Evolutionary conservation across 257 asterid genomes (phyloP), one percentile per base, ranked within the genome.

Genomic region (Forsythia suspensa): DNA sequence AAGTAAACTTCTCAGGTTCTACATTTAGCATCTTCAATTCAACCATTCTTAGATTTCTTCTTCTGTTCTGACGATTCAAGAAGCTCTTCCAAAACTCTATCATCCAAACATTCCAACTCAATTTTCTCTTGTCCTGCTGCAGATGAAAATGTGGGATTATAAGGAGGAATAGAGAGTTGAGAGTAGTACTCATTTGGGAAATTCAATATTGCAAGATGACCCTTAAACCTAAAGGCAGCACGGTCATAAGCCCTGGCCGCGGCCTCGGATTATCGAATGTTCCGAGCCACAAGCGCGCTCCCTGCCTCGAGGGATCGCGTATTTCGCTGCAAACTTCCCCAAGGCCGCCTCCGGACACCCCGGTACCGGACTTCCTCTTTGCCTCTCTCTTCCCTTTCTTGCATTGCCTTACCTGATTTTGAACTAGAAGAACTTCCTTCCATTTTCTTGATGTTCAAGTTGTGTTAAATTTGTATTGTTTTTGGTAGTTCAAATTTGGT

Each of bases 301-400:
- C 88, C 46, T 80, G 86, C 2, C 86, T 86, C 0, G 86, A 84
- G 3, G 96, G 91, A 40, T 91, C 91, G 0, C 96, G 92, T 65
- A 91, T 91, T 90, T 91, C 96, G 21, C 92, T 44, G 94, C 96
- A 3, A 81, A 89, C 70, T 89, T 91, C 36, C 94, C 94, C 94
- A 89, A 0, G 94, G 90, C 74, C 92, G 82, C 76, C 82, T 82
- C 55, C 94, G 76, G 2, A 89, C 92, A 15, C 94, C 96, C 0
- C 94, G 90, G 70, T 61, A 91, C 20, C 84, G 84, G 16, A 76
- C 77, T n/a, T 89, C 92, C 0, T 85, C 91, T 29, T 82, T 79
- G 24, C 78, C 73, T 68, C 78, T 82, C 0, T 86, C 83, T 8
- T 85, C 90, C 84, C 76, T 82, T 7, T 78, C 84, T 80, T 85